Evolutionary conservation across 257 asterid species (phyloP).

Genomic region (Nicotiana paniculata): DNA sequence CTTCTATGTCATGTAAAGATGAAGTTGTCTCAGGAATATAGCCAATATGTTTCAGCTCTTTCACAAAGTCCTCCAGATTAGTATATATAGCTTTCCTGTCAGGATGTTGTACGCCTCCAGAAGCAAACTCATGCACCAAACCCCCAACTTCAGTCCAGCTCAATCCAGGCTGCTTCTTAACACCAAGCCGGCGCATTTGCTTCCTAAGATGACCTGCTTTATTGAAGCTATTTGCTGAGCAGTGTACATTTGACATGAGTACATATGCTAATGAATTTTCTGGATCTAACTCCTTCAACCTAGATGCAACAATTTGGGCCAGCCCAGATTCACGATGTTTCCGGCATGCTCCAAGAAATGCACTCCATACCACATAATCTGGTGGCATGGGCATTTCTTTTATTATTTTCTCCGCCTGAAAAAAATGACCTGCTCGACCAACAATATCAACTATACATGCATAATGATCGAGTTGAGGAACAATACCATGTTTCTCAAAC

Average conservation of each 20-base stretch:
- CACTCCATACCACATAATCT: constrained; percentile 82
- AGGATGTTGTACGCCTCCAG: constrained; percentile 57
- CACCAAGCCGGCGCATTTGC: constrained; percentile 47
- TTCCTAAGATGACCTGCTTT: constrained; percentile 47
- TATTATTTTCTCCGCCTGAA: constrained; percentile 51
- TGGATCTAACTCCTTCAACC: constrained; percentile 60
- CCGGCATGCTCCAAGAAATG: constrained; percentile 77
- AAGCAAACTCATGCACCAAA: constrained; percentile 66
- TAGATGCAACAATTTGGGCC: constrained; percentile 53
- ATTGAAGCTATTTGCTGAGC: constrained; percentile 37
- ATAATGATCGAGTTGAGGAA: constrained; percentile 80
- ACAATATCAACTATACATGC: constrained; percentile 73
- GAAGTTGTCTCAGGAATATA: constrained; percentile 46
- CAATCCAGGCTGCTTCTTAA: constrained; percentile 69
- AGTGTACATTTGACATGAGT: constrained; percentile 49
- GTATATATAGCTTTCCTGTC: constrained; percentile 41
- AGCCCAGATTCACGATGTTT: constrained; percentile 58
- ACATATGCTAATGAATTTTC: constrained; percentile 68
- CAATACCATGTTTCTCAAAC: constrained; percentile 44
- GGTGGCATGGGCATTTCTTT: constrained; percentile 60
- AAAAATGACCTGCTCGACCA: constrained; percentile 63
- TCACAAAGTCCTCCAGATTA: constrained; percentile 33
- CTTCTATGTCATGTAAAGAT: constrained; percentile 67
- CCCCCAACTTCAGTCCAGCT: constrained; percentile 71
- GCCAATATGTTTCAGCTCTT: constrained; percentile 36